Evolutionary conservation across 2,329 filamentous ascomycete species (phyloP).

Genomic region (Diplodia intermedia): DNA sequence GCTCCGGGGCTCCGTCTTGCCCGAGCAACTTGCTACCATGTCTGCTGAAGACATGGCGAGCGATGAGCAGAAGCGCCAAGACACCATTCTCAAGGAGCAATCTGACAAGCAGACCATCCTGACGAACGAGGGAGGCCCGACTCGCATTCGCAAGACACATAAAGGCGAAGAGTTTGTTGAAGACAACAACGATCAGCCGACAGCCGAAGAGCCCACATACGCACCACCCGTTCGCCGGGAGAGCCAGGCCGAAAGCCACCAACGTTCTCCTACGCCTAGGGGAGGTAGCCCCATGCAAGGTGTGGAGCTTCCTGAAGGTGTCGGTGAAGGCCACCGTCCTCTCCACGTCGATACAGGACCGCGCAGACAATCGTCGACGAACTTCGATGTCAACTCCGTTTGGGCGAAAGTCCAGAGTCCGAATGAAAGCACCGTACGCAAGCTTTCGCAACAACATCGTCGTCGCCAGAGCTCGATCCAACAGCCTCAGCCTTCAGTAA

Average conservation of each 20-base stretch:
- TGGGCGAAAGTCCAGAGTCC: constrained; percentile 85
- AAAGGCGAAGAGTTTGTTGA: constrained; percentile 33
- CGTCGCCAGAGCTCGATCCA: constrained; percentile 54
- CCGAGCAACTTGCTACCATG: constrained; percentile 85
- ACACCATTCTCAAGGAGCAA: constrained; percentile 76
- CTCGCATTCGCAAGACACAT: constrained; percentile 58
- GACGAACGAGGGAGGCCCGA: constrained; percentile 72
- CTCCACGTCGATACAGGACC: constrained; percentile 46
- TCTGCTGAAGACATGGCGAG: constrained; percentile 88
- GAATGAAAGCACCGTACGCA: constrained; percentile 51
- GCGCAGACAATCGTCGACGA: constrained; percentile 62
- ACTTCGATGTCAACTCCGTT: constrained; percentile 86
- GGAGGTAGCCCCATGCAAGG: constrained; percentile 35
- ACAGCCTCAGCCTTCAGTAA: constrained; percentile 40
- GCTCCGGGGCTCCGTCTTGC: constrained; percentile 73
- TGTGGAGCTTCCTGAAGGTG: constrained; percentile 47
- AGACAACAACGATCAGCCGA: constrained; percentile 49
- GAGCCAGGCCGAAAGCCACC: constrained; percentile 38
- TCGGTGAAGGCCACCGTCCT: constrained; percentile 38
- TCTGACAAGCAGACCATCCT: constrained; percentile 86
- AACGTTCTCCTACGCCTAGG: constrained; percentile 35
- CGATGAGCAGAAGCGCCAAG: constrained; percentile 81
- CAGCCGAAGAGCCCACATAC: constrained; percentile 54
- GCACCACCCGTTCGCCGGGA: constrained; percentile 49
- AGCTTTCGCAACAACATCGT: constrained; percentile 47